Conservation (phyloP, 805 yeast genomes). For the Myxozyma sirexii region DNA sequence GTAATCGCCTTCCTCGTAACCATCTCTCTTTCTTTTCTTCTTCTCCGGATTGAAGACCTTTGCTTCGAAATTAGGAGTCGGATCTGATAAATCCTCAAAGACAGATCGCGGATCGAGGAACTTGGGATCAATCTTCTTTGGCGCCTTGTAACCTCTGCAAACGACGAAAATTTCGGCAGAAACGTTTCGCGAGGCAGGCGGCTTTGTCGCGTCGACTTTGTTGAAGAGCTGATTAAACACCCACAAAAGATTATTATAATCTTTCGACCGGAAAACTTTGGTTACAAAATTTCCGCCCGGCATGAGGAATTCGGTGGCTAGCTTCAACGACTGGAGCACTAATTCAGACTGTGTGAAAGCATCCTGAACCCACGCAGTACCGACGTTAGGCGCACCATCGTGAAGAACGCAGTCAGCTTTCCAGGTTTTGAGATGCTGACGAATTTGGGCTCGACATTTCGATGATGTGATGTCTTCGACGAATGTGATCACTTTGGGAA, state of each 20-base stretch:
- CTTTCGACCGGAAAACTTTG: slow-evolving; percentile 97
- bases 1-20: slow-evolving; percentile 94
- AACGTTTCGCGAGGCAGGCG: slow-evolving; percentile 98
- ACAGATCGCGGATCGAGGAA: slow-evolving; percentile 89
- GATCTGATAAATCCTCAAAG: slow-evolving; percentile 80
- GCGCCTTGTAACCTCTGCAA: slow-evolving; percentile 94
- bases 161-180: slow-evolving; percentile 99
- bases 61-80: slow-evolving; percentile 69
- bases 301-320: slow-evolving; percentile 89
- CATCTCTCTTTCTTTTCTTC: slow-evolving; percentile 86
- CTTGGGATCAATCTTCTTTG: slow-evolving; percentile 91
- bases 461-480: slow-evolving; percentile 98
- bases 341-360: slow-evolving; percentile 97
- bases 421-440: slow-evolving; percentile 98
- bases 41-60: slow-evolving; percentile 93
- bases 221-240: slow-evolving; percentile 94
- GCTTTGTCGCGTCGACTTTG: slow-evolving; percentile 97
- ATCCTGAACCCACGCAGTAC: slow-evolving; percentile 99
- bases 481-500: slow-evolving; percentile 91
- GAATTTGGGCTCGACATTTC: slow-evolving; percentile 89
- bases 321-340: slow-evolving; percentile 86
- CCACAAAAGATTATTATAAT: slow-evolving; percentile 96
- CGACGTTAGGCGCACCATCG: slow-evolving; percentile 99
- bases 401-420: slow-evolving; percentile 92
- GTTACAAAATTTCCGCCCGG: slow-evolving; percentile 96